phyloP scores from a whole-genome alignment of 257 asterid species.

The Fraxinus americana region DNA sequence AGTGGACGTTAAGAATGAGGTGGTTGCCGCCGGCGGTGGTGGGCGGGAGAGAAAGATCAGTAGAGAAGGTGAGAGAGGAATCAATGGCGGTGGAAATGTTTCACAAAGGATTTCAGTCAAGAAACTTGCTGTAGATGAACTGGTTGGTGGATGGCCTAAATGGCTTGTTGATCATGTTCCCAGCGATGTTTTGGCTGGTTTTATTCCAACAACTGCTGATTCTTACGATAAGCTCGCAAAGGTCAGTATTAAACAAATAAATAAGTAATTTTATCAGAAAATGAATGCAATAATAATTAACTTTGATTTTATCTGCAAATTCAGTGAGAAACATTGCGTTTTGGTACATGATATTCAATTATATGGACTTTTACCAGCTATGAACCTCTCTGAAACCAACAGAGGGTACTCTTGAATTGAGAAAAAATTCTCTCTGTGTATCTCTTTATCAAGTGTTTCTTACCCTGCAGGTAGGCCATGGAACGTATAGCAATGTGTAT shows the following conservation, averaged over 20 bases:
- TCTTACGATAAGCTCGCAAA: constrained; percentile 71
- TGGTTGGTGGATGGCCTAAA: constrained; percentile 69
- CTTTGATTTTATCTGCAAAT: not conserved
- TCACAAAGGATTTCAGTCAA: constrained; percentile 28
- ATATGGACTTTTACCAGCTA: not conserved
- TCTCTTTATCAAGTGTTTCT: not conserved
- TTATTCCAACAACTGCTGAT: constrained; percentile 68
- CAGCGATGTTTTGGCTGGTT: constrained; percentile 47
- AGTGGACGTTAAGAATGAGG: constrained; percentile 9
- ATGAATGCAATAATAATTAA: not conserved
- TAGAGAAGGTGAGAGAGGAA: constrained; percentile 32
- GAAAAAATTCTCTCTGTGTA: not conserved
- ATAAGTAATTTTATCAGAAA: not conserved
- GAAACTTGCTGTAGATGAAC: constrained; percentile 49
- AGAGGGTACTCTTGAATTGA: not conserved
- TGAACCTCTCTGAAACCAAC: no score
- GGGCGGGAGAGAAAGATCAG: constrained; percentile 29
- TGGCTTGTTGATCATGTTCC: constrained; percentile 70
- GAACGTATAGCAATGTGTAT: constrained; percentile 91
- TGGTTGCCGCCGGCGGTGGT: not conserved
- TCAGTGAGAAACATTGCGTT: not conserved
- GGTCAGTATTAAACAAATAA: constrained; percentile 36
- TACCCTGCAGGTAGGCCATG: constrained; percentile 63
- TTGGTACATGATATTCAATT: not conserved
- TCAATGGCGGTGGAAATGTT: constrained; percentile 28